Evolutionary conservation across 2,329 filamentous ascomycete species (phyloP), one percentile per base, ranked within the genome.

Genomic region (Akanthomyces muscarius): DNA sequence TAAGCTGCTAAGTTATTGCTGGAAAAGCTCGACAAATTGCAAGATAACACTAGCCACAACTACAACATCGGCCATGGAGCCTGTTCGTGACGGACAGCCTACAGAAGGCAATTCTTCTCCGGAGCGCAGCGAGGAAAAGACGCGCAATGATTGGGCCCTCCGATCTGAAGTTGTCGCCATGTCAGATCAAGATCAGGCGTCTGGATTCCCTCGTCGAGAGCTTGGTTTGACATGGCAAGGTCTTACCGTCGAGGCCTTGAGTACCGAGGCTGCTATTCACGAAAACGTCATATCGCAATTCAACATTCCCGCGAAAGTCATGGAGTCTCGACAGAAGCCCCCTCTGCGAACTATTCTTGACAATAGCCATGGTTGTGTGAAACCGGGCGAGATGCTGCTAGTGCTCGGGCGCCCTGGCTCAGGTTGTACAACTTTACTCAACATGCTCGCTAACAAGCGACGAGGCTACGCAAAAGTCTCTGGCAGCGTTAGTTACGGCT

Each of bases 351-450:
- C 86, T 0, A 87, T 92, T 52, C 74, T 92, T 25, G 81, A 89
- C 59, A 80, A 84, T 68, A 85, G 82, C 63, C 83, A 86, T 70
- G 89, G 89, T 11, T 89, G 86, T 67, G 85, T 91, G 57, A 87
- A 87, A 71, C 88, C 88, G 0, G 89, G 88, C 25, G 87, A 90
- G 73, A 89, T 90, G 88, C 74, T 90, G 1, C 76, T 90, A 0
- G 87, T 91, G 0, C 77, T 91, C 0, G 89, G 89, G 2, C 80
- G 87, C 0, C 88, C 89, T 0, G 89, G 88, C 0, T 81, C 86
- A 3, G 88, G 88, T 38, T 92, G 89, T 71, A 89, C 88, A 0
- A 89, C 88, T 0, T 78, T 92, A 16, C 78, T 92, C 51, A 91
- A 89, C 68, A 79, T 89, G 68, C 78, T 92, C 5, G 80, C 87